Conservation (phyloP, 352 stramenopile species). For the Globisporangium perplexum region DNA sequence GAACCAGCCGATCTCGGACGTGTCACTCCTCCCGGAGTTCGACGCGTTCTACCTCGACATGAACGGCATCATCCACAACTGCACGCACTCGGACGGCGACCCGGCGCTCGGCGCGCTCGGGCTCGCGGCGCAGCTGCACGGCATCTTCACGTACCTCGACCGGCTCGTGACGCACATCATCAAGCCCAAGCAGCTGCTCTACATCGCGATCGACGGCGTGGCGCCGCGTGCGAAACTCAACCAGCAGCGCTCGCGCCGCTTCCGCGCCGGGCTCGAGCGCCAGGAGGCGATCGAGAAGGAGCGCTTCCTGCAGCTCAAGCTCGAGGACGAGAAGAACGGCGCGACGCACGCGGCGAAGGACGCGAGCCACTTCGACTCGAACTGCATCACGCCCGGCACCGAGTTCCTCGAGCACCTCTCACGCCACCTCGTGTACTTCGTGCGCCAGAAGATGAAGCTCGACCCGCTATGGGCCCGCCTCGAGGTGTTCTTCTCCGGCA, state of each 20-base stretch:
- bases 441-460: conserved; percentile 94
- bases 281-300: conserved; percentile 59
- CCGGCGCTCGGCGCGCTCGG: conserved; percentile 83
- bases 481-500: conserved; percentile 96
- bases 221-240: conserved; percentile 99
- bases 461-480: conserved; percentile 95
- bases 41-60: conserved; percentile 99
- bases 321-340: conserved; percentile 75
- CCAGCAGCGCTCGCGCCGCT: conserved; percentile 97
- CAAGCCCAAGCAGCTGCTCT: conserved; percentile 95
- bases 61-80: conserved; percentile 99
- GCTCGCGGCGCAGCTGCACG: conserved; percentile 93
- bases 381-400: conserved; percentile 99
- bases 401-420: conserved; percentile 98
- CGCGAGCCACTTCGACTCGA: conserved; percentile 84
- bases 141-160: conserved; percentile 90
- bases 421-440: conserved; percentile 88
- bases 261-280: conserved; percentile 84
- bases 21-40: conserved; percentile 96
- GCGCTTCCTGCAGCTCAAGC: conserved; percentile 54
- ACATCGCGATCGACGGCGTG: conserved; percentile 98
- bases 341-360: conserved; percentile 12
- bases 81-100: conserved; percentile 90
- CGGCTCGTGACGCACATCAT: conserved; percentile 96
- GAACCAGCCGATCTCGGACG: conserved; percentile 97